These are phyloP conservation scores for Eutypella sp. DNA, from an alignment of 2,329 filamentous ascomycete genomes.

Conservation along the genomic window DNA sequence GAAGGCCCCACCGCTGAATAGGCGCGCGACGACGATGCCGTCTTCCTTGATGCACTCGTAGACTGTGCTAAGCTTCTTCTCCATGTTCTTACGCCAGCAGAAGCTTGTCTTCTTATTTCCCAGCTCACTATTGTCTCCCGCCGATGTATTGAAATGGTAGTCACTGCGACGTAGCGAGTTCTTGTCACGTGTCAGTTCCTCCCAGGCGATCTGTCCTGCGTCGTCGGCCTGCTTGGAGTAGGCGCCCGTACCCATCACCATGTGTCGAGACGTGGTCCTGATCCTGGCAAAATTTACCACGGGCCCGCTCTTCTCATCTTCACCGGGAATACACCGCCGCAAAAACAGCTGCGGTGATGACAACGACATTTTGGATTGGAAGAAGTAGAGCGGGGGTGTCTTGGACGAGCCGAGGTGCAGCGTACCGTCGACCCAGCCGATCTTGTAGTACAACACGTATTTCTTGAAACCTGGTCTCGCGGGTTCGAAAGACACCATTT, in stretches of 20 bases:
- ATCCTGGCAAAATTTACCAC: neutral
- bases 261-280: neutral
- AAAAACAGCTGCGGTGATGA: neutral
- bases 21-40: constrained; percentile 3
- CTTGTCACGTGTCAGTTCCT: constrained; percentile 6
- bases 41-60: constrained; percentile 5
- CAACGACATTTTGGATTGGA: neutral
- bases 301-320: neutral
- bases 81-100: constrained; percentile 7
- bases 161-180: constrained; percentile 5
- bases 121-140: neutral
- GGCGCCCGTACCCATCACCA: constrained; percentile 1
- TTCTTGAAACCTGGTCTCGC: neutral
- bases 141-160: constrained; percentile 4
- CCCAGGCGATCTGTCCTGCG: neutral
- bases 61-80: constrained; percentile 1
- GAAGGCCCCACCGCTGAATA: constrained; percentile 4
- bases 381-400: neutral
- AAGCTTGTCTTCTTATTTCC: neutral
- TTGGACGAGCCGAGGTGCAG: neutral
- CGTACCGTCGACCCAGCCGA: neutral
- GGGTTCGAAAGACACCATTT: neutral
- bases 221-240: neutral
- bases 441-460: neutral
- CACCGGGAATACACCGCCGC: too few relatives aligned